These are phyloP conservation scores for Inga oerstediana DNA, from an alignment of 306 rosid species.

Conservation along the genomic window DNA sequence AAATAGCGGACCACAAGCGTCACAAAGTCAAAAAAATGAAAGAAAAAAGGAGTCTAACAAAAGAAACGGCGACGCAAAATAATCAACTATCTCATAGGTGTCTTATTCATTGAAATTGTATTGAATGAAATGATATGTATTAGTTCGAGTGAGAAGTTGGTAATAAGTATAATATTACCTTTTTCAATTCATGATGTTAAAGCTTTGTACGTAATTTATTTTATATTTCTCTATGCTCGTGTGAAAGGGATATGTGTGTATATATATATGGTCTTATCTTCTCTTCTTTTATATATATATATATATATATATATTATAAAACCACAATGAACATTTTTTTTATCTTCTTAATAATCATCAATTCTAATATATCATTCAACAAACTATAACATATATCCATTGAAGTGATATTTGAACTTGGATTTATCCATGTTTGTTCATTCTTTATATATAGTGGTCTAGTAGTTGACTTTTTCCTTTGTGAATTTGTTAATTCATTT, in stretches of 20 bases:
- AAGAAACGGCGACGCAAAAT: not conserved
- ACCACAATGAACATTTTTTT: not conserved
- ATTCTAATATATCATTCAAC: conserved; percentile 17
- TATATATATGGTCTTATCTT: not conserved
- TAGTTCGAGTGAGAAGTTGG: conserved; percentile 23
- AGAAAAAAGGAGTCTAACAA: not conserved
- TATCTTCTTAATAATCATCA: not conserved
- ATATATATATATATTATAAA: not conserved
- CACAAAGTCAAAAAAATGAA: conserved; percentile 21
- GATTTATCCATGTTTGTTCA: conserved; percentile 5
- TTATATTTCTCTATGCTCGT: conserved; percentile 21
- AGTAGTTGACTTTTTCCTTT: not conserved
- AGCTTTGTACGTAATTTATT: not conserved
- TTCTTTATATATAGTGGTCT: not conserved
- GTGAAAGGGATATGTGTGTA: conserved; percentile 29
- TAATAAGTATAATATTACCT: not conserved
- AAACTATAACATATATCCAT: not conserved
- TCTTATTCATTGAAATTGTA: conserved; percentile 7
- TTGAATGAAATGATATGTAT: not conserved
- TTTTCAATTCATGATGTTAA: conserved; percentile 13
- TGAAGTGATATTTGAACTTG: conserved; percentile 23
- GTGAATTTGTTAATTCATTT: not conserved
- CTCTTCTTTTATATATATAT: not conserved
- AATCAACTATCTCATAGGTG: not conserved
- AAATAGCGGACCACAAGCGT: conserved; percentile 24